A percentile compares a stretch with the other conserved stretches of the same genome.
Conservation (phyloP, 78 protist species). For the Planoprotostelium fungivorum region DNA sequence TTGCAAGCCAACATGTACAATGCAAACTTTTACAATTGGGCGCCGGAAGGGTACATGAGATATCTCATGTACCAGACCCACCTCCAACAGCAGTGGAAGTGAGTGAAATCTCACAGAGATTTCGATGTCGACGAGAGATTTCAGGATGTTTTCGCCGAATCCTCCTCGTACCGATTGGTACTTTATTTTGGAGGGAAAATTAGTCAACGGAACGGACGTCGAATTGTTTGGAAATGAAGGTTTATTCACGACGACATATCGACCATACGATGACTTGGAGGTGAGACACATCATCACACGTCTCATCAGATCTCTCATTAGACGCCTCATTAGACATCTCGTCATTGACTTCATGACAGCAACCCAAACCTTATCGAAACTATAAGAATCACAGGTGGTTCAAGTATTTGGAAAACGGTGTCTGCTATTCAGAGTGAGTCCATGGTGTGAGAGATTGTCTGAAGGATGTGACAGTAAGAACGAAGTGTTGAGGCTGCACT, state of each 20-base stretch:
- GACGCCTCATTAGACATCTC: background rate
- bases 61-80: no score
- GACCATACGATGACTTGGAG: conserved; percentile 4
- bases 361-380: conserved; percentile 6
- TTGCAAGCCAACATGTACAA: no score
- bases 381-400: conserved; percentile 62
- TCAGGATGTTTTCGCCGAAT: conserved; percentile 5
- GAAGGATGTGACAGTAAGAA: background rate
- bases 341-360: conserved; percentile 20
- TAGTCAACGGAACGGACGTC: conserved; percentile 33
- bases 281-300: background rate
- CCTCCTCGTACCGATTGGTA: conserved; percentile 58
- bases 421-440: background rate
- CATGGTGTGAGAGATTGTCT: background rate
- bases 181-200: conserved; percentile 37
- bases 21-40: no score
- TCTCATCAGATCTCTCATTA: background rate
- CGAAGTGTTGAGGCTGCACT: conserved; percentile 23
- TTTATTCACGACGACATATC: conserved; percentile 7
- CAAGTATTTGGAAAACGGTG: conserved; percentile 60
- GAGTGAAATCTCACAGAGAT: no score
- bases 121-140: no score
- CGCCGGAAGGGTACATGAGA: no score
- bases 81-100: no score
- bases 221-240: conserved; percentile 42